Percentiles rank a stretch among this genome's conserved stretches.
These are phyloP conservation scores for Nakazawaea siamensis DNA, from an alignment of 805 yeast species.

Conservation along the genomic window DNA sequence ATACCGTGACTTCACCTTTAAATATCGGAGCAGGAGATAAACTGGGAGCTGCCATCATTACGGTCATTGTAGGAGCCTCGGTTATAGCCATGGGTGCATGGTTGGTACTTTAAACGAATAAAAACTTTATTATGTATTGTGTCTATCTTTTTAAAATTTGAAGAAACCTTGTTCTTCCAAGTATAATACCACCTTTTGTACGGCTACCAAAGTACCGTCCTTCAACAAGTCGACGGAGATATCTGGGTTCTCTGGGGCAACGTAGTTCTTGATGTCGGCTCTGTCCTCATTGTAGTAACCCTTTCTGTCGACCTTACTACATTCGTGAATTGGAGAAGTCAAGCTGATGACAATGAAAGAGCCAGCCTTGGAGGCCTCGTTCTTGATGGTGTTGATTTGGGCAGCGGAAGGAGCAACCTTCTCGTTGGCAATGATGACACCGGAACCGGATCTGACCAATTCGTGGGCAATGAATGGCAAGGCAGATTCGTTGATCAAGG, in stretches of 20 bases:
- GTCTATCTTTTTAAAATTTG: constrained; percentile 26
- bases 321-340: constrained; percentile 37
- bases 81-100: constrained; percentile 65
- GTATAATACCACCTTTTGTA: constrained; percentile 62
- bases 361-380: constrained; percentile 38
- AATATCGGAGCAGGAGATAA: constrained; percentile 53
- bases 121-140: background rate
- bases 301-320: constrained; percentile 38
- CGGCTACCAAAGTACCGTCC: constrained; percentile 57
- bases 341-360: constrained; percentile 44
- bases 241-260: constrained; percentile 44
- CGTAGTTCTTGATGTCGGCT: constrained; percentile 40
- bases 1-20: constrained; percentile 41
- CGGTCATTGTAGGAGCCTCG: constrained; percentile 42
- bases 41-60: constrained; percentile 87
- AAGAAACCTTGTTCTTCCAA: constrained; percentile 83
- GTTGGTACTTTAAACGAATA: constrained; percentile 48
- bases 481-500: constrained; percentile 23
- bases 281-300: constrained; percentile 39
- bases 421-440: constrained; percentile 63
- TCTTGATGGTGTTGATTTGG: constrained; percentile 33
- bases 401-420: constrained; percentile 33
- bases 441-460: constrained; percentile 84
- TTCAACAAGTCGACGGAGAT: constrained; percentile 46
- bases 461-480: constrained; percentile 65